Base-by-base conservation (phyloP, 2,329 filamentous ascomycete species). In the Septoria linicola region DNA sequence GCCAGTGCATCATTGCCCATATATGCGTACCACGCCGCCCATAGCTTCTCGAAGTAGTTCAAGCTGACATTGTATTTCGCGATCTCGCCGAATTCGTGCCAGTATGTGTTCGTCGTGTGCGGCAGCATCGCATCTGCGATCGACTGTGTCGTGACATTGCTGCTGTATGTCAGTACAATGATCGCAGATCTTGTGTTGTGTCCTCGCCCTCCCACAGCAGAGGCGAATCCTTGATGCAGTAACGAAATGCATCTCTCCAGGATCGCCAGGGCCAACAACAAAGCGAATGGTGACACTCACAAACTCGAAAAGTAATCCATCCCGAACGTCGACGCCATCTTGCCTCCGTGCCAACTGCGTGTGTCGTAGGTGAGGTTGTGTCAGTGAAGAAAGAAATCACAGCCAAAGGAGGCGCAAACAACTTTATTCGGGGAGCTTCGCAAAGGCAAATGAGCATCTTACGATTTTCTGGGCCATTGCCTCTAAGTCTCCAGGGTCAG, bases 1-100 rank as follows among this genome's bases (percentile, higher is more conserved):
- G 93, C 93, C 57, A 99, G 84, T 48, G 88, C 85, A 74, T 99
- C 93, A 71, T 99, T 99, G 72, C 95, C 89, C 87, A 97, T 96
- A 80, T 85, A 99, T 13, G 92, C 82, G 72, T 99, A 99, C 92
- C 90, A 97, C 34, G 90, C 84, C 42, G 88, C 87, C 93, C 93
- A 99, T 61, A 96, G 78, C 68, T 85, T 85, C 79, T 99, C 93
- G 66, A 84, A 76, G 59, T 89, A 79, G 73, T 89, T 96, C 67
- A 99, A 83, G 62, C 90, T 82, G 51, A 95, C 81, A 80, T 96
- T 93, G 79, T 82, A 81, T 60, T 81, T 79, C 20, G 80, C 79
- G 58, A 86, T 80, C 63, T 83, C 79, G 53, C 83, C 77, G 66
- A 81, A 86, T 56, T 83, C 79, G 62, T 76, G 79, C 82, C 81